These are phyloP conservation scores for Mycena pura DNA, from an alignment of 768 basidiomycete species.

Conservation along the genomic window DNA sequence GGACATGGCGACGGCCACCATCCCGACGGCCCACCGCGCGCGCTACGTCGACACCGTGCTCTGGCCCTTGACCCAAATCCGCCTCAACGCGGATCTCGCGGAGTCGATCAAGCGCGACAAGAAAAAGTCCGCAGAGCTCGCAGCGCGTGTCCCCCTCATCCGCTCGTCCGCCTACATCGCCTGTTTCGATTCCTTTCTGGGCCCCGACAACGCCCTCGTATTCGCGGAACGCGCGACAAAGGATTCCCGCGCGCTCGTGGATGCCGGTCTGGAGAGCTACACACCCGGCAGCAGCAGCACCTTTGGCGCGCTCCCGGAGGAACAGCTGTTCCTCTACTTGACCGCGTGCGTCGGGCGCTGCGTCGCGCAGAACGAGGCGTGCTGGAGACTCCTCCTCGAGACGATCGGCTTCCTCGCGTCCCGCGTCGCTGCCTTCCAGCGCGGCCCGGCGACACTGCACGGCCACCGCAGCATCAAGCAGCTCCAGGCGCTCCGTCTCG, in stretches of 20 bases:
- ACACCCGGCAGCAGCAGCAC: not conserved
- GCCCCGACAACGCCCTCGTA: conserved; percentile 9
- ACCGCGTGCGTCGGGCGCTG: conserved; percentile 20
- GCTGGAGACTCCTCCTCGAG: conserved; percentile 19
- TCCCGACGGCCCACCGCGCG: conserved; percentile 20
- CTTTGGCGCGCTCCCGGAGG: conserved; percentile 10
- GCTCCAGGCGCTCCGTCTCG: conserved; percentile 17
- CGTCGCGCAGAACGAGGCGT: conserved; percentile 10
- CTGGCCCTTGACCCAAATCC: conserved; percentile 22
- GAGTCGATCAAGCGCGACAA: conserved; percentile 19
- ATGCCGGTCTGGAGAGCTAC: conserved; percentile 11
- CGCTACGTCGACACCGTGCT: conserved; percentile 25
- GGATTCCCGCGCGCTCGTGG: conserved; percentile 9
- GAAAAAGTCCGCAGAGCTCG: conserved; percentile 22
- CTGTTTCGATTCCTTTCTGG: conserved; percentile 14
- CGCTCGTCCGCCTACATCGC: conserved; percentile 16
- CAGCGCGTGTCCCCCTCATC: conserved; percentile 14
- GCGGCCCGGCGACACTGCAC: conserved; percentile 8
- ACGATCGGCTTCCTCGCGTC: conserved; percentile 15
- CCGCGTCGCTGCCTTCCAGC: conserved; percentile 11
- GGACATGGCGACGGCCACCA: conserved; percentile 24
- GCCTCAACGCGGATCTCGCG: conserved; percentile 1
- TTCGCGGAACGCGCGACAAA: conserved; percentile 18
- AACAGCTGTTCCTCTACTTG: conserved; percentile 20
- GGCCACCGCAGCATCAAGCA: conserved; percentile 20